These are phyloP conservation scores for button mushroom (Agaricus bisporus) DNA, from an alignment of 768 basidiomycete species.

Conservation along the genomic window DNA sequence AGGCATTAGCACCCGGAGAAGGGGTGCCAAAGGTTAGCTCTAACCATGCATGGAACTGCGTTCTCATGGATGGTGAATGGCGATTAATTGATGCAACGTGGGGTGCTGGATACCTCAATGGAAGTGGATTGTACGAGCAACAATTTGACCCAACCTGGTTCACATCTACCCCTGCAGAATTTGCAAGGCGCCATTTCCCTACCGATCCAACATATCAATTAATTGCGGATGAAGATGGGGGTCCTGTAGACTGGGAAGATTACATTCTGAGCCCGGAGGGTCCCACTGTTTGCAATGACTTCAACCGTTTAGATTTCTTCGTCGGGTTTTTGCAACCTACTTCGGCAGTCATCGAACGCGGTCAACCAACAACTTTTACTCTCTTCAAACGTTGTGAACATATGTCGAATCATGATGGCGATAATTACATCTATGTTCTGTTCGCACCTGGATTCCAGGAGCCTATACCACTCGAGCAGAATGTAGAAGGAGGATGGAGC, in stretches of 20 bases:
- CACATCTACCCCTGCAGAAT: slow-evolving; percentile 33
- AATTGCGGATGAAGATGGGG: slow-evolving; percentile 30
- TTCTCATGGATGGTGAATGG: slow-evolving; percentile 39
- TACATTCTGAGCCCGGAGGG: slow-evolving; percentile 37
- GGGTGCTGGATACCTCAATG: slow-evolving; percentile 39
- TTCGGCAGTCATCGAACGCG: slow-evolving; percentile 24
- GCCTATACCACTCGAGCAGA: slow-evolving; percentile 27
- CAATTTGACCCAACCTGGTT: slow-evolving; percentile 37
- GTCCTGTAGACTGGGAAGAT: slow-evolving; percentile 35
- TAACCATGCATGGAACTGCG: slow-evolving; percentile 47
- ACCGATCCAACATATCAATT: slow-evolving; percentile 38
- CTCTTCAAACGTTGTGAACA: slow-evolving; percentile 42
- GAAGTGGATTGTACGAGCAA: slow-evolving; percentile 23
- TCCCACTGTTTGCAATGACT: slow-evolving; percentile 29
- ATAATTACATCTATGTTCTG: slow-evolving; percentile 38
- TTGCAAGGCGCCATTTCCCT: slow-evolving; percentile 38
- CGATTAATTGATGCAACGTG: slow-evolving; percentile 41
- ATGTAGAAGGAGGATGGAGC: slow-evolving; percentile 36
- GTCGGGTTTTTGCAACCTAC: slow-evolving; percentile 29
- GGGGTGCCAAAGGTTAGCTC: slow-evolving; percentile 29
- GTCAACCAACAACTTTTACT: slow-evolving; percentile 30
- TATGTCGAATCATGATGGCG: slow-evolving; percentile 32
- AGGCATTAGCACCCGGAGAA: slow-evolving; percentile 22
- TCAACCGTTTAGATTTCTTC: slow-evolving; percentile 27
- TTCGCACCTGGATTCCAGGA: slow-evolving; percentile 22